phyloP scores from a whole-genome alignment of 73 alveolate species.

The Paramecium sonneborni region DNA sequence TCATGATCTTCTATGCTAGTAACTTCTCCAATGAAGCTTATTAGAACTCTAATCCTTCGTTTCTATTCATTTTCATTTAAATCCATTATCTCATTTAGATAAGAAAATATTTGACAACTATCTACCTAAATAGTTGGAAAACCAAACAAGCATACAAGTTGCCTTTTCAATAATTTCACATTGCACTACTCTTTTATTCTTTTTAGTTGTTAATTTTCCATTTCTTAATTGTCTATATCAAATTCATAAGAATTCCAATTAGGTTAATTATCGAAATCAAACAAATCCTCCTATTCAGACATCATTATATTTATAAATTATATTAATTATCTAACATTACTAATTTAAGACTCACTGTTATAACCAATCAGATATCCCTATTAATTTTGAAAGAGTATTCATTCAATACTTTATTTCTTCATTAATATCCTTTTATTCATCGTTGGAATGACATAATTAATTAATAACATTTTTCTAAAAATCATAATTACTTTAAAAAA shows the following conservation, averaged over 20 bases:
- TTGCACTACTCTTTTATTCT: background rate
- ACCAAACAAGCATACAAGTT: background rate
- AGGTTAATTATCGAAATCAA: background rate
- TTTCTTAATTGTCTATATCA: background rate
- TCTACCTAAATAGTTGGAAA: background rate
- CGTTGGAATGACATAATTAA: background rate
- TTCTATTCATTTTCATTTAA: background rate
- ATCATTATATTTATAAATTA: background rate
- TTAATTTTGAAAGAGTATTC: background rate
- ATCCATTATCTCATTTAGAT: background rate
- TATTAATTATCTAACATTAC: background rate
- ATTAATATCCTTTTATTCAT: background rate
- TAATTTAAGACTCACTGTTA: background rate
- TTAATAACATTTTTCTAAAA: background rate
- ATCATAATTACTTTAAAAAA: background rate
- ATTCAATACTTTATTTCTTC: background rate
- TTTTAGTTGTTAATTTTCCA: background rate
- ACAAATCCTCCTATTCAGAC: background rate
- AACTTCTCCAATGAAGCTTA: conserved; percentile 17
- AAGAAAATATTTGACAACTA: background rate
- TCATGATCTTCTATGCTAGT: background rate
- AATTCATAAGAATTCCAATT: background rate
- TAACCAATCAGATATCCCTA: background rate
- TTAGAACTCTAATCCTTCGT: background rate
- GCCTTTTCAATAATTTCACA: background rate